Conservation (phyloP, 148 eudicot species). For the Heliosperma pusillum region DNA sequence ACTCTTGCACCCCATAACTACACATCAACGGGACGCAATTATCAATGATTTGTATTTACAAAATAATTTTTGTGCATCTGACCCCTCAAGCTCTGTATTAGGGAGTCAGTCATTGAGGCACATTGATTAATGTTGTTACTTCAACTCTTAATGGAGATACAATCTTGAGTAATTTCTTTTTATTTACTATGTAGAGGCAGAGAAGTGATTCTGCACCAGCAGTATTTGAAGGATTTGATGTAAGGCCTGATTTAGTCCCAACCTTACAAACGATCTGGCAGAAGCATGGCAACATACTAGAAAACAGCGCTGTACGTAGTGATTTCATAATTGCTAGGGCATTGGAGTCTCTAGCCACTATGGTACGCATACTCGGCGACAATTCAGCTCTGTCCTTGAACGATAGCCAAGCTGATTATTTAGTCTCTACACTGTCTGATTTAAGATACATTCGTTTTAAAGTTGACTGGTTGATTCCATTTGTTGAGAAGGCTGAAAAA, state of each 20-base stretch:
- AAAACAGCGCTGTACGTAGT: not conserved
- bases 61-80: no score
- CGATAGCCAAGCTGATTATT: slow-evolving; percentile 8
- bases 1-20: no score
- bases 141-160: not conserved
- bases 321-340: not conserved
- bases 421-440: slow-evolving; percentile 4
- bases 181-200: not conserved
- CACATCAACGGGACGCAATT: no score
- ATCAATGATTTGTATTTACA: no score
- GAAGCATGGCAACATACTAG: slow-evolving; percentile 14
- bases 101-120: no score
- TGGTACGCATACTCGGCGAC: not conserved
- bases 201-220: not conserved
- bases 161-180: not conserved
- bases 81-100: no score
- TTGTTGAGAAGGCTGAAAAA: slow-evolving; percentile 2
- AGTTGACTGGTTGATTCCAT: slow-evolving; percentile 16
- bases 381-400: slow-evolving; percentile 5
- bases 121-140: not conserved
- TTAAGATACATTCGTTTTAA: slow-evolving; percentile 6
- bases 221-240: slow-evolving; percentile 7
- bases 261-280: slow-evolving; percentile 19
- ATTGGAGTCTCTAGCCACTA: slow-evolving; percentile 10
- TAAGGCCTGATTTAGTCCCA: slow-evolving; percentile 12